phyloP scores from a whole-genome alignment of 208 protist species.

The Trypanosoma cruzi region DNA sequence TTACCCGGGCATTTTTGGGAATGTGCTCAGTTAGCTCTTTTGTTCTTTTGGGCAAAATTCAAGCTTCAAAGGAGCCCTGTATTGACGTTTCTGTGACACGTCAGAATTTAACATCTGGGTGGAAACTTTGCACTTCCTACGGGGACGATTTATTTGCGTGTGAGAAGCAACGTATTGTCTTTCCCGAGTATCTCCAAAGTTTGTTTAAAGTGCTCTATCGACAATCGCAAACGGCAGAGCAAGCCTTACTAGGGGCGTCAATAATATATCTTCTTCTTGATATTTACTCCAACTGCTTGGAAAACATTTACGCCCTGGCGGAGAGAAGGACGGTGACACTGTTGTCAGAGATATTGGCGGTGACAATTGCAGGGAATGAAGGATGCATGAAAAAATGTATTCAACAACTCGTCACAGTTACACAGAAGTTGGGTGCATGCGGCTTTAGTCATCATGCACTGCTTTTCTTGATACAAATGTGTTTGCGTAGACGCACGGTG shows the following conservation, averaged over 20 bases:
- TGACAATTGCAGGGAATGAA: slow-evolving; percentile 9
- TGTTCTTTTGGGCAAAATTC: slow-evolving; percentile 23
- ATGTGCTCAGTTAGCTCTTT: slow-evolving; percentile 28
- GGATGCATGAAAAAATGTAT: slow-evolving; percentile 8
- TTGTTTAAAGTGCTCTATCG: slow-evolving; percentile 8
- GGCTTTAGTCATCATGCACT: slow-evolving; percentile 17
- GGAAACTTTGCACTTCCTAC: slow-evolving; percentile 22
- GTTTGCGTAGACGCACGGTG: slow-evolving; percentile 7
- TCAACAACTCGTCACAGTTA: slow-evolving; percentile 15
- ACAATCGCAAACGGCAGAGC: not conserved
- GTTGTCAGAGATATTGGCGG: slow-evolving; percentile 19
- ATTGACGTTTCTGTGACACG: slow-evolving; percentile 9
- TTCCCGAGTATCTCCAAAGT: slow-evolving; percentile 20
- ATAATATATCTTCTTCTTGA: slow-evolving; percentile 25
- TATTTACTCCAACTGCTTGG: slow-evolving; percentile 23
- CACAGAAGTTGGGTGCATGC: slow-evolving; percentile 10
- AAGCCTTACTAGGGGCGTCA: slow-evolving; percentile 24
- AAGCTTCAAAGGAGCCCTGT: not conserved
- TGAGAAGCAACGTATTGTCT: slow-evolving; percentile 29
- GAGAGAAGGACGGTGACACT: slow-evolving; percentile 2
- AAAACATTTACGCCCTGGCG: slow-evolving; percentile 30
- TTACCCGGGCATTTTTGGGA: slow-evolving; percentile 30
- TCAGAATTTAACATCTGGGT: slow-evolving; percentile 20
- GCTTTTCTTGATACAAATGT: slow-evolving; percentile 22
- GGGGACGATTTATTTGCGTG: slow-evolving; percentile 29